Percentiles rank a stretch among this genome's conserved stretches.
Evolutionary conservation across 495 filamentous ascomycete species (phyloP).

Genomic region (Pyrenula massariospora): DNA sequence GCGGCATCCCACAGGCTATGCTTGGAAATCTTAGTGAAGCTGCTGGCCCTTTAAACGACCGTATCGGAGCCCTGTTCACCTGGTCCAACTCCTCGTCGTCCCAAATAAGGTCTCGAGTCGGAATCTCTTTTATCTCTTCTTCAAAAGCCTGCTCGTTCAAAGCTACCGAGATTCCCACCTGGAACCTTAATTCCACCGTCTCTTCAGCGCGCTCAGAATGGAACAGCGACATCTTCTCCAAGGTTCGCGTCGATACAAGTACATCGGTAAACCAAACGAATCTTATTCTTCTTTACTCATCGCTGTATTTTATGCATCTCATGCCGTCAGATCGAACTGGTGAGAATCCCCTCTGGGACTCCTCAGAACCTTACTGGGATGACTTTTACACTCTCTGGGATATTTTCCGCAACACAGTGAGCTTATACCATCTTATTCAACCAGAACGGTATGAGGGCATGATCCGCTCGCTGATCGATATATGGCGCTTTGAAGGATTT

Average conservation of each 20-base stretch:
- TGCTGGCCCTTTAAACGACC: neutral
- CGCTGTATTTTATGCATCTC: conserved; percentile 58
- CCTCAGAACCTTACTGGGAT: conserved; percentile 48
- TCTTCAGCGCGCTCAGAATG: conserved; percentile 36
- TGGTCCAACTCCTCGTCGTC: conserved; percentile 12
- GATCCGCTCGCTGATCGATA: conserved; percentile 59
- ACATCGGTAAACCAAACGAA: conserved; percentile 40
- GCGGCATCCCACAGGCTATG: conserved; percentile 10
- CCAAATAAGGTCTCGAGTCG: conserved; percentile 48
- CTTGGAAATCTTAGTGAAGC: conserved; percentile 10
- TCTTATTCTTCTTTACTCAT: conserved; percentile 50
- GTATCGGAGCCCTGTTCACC: conserved; percentile 24
- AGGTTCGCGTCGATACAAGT: conserved; percentile 34
- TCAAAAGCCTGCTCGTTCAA: conserved; percentile 49
- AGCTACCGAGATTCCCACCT: conserved; percentile 42
- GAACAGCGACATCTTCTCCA: conserved; percentile 51
- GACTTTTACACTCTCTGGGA: conserved; percentile 42
- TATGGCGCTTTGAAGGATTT: conserved; percentile 56
- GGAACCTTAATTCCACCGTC: conserved; percentile 21
- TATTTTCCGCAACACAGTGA: conserved; percentile 49
- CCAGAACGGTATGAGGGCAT: conserved; percentile 52
- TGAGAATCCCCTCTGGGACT: conserved; percentile 58
- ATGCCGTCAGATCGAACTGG: conserved; percentile 62
- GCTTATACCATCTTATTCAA: conserved; percentile 54
- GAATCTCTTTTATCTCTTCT: conserved; percentile 58